A percentile compares a stretch with the other conserved stretches of the same genome.
Evolutionary conservation across 176 grass and related monocot species (phyloP).

Genomic region (Lolium rigidum): DNA sequence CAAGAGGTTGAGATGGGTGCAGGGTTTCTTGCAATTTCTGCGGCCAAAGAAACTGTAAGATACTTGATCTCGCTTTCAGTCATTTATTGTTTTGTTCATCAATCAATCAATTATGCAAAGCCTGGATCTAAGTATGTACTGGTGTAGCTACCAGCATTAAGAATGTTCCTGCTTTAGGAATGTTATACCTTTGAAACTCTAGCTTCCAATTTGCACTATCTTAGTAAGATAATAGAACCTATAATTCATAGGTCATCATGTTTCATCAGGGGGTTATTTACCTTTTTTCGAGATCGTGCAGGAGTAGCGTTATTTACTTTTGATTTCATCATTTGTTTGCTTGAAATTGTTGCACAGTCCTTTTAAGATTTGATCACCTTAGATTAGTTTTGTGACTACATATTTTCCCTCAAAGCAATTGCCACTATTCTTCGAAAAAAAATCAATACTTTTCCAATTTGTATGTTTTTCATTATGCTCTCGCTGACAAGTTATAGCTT

Average conservation of each 20-base stretch:
- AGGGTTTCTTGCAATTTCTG: conserved; percentile 96
- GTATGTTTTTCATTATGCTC: conserved; percentile 17
- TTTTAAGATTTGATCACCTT: not conserved
- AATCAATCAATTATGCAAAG: conserved; percentile 13
- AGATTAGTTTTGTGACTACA: conserved; percentile 23
- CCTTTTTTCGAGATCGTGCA: not conserved
- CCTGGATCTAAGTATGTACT: conserved; percentile 16
- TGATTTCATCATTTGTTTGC: not conserved
- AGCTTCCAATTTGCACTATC: not conserved
- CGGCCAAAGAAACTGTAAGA: conserved; percentile 98
- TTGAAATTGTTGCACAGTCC: not conserved
- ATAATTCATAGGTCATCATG: not conserved
- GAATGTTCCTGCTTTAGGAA: not conserved
- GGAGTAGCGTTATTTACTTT: not conserved
- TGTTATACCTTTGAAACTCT: conserved; percentile 5
- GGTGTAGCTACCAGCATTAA: conserved; percentile 7
- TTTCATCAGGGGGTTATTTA: not conserved
- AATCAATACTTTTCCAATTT: not conserved
- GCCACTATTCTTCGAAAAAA: not conserved
- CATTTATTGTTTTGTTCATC: conserved; percentile 19
- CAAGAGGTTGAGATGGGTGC: conserved; percentile 99
- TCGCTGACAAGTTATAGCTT: not conserved
- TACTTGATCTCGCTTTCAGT: conserved; percentile 36
- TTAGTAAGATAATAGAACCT: not conserved
- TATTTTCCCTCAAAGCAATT: not conserved